These are phyloP conservation scores for Fagus crenata DNA, from an alignment of 306 rosid species.

Conservation along the genomic window DNA sequence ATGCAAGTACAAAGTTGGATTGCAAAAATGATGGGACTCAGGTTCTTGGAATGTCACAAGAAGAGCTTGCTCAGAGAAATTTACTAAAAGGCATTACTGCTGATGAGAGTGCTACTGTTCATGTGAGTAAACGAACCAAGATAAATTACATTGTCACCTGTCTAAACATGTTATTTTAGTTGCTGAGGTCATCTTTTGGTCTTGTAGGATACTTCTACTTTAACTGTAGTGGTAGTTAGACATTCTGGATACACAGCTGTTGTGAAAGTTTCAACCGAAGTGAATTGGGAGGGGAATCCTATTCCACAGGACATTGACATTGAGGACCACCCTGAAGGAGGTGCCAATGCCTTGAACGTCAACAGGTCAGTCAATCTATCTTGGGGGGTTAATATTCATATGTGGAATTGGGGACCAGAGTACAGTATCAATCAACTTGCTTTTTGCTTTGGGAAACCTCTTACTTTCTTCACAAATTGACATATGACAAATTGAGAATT, in stretches of 20 bases:
- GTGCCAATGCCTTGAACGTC: conserved; percentile 89
- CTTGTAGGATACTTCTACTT: conserved; percentile 79
- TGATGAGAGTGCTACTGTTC: conserved; percentile 98
- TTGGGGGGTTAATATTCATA: conserved; percentile 9
- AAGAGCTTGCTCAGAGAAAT: conserved; percentile 79
- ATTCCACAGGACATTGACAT: conserved; percentile 71
- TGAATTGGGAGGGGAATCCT: conserved; percentile 52
- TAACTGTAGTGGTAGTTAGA: conserved; percentile 79
- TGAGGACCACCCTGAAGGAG: conserved; percentile 97
- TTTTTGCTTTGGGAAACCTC: neutral
- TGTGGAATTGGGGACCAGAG: conserved; percentile 12
- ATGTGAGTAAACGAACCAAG: conserved; percentile 53
- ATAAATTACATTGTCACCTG: conserved; percentile 10
- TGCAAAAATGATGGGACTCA: conserved; percentile 82
- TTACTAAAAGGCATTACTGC: conserved; percentile 97
- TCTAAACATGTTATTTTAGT: conserved; percentile 8
- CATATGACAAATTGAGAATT: neutral
- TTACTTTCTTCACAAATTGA: conserved; percentile 9
- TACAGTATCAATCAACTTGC: neutral
- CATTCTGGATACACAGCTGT: conserved; percentile 95
- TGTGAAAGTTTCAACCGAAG: conserved; percentile 71
- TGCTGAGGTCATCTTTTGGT: conserved; percentile 32
- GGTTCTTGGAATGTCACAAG: conserved; percentile 69
- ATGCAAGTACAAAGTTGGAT: conserved; percentile 77
- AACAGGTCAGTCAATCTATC: conserved; percentile 60